Base-by-base conservation (phyloP, 1,284 basidiomycete species). In the Somion occarium region DNA sequence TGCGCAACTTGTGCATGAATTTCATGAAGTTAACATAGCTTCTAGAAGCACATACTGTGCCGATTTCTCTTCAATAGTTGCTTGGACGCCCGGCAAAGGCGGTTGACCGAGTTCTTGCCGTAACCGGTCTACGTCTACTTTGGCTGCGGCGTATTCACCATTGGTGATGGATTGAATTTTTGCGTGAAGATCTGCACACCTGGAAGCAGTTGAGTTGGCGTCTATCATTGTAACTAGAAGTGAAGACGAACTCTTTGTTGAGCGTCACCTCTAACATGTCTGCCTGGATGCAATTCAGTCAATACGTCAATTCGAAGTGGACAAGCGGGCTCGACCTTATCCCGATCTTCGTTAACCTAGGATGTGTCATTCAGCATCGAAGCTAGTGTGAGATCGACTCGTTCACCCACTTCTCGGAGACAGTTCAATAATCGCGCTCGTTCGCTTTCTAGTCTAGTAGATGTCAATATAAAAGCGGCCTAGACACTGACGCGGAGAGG, bases 291-390 rank as follows among this genome's bases (percentile, higher is more conserved):
- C 49, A 23, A 38, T 54, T 3, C 53, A 12, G 26, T 41, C 5
- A 26, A 44, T n/a, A 22, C 5, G 52, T 44, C n/a, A n/a, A n/a
- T n/a, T n/a, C n/a, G n/a, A n/a, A n/a, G n/a, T n/a, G n/a, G n/a
- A n/a, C n/a, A n/a, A n/a, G n/a, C n/a, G n/a, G n/a, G n/a, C 66
- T 26, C 54, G 59, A 78, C 86, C 74, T 85, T 85, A 69, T 89
- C 87, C 20, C 86, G 77, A 64, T 90, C 85, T 63, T 86, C 84
- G 61, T 89, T 89, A 25, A 90, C 76, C 85, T 88, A 44, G 19
- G 25, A 50, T 51, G 48, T 44, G 20, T 46, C 12, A 38, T n/a
- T 41, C 25, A 44, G 34, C 13, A 41, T 48, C 25, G 24, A 11
- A 26, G 26, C 4, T n/a, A 27, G 34, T 5, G 3, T 18, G 30